Evolutionary conservation across 129 eudicot genomes (phyloP), one percentile per base, ranked within the genome.

Genomic region (Arctium lappa): DNA sequence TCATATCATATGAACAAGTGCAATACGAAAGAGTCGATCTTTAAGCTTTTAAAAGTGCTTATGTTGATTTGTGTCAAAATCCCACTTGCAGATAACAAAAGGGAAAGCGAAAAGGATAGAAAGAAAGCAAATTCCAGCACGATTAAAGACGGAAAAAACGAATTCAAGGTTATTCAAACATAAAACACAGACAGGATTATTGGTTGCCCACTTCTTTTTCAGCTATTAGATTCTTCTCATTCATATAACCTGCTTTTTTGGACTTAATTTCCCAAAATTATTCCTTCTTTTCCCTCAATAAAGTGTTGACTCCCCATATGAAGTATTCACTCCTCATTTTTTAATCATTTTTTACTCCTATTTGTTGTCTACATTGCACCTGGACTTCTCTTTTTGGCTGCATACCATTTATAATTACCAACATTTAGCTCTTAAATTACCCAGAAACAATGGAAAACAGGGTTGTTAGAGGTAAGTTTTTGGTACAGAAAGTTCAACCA

Each of bases 171-270:
- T 81, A 83, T 82, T 73, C 68, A 82, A 39, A 66, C 72, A 79
- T 73, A 73, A 73, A 34, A 73, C 72, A 82, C 70, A 50, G 56
- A 80, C 79, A 78, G 32, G 81, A 87, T 80, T 78, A 77, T 33
- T 71, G 72, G 65, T 38, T 75, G 78, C 72, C 84, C 70, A 53
- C 86, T 82, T 70, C 73, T 85, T 79, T 83, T 79, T 80, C 83
- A 30, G 53, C 79, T 82, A 50, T 78, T n/a, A 76, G 86, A 87
- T 84, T 90, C 90, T 81, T 79, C 77, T 80, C 75, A 66, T 81
- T 40, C 86, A 81, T 72, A 83, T 79, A 76, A 73, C 16, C 75
- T 78, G 68, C 89, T 86, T 86, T 86, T 85, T 84, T 42, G 50
- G 27, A 81, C 79, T 79, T 90, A 75, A 84, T 68, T 81, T 79